These are phyloP conservation scores for Stemphylium beticola DNA, from an alignment of 2,329 filamentous ascomycete genomes.

Conservation along the genomic window DNA sequence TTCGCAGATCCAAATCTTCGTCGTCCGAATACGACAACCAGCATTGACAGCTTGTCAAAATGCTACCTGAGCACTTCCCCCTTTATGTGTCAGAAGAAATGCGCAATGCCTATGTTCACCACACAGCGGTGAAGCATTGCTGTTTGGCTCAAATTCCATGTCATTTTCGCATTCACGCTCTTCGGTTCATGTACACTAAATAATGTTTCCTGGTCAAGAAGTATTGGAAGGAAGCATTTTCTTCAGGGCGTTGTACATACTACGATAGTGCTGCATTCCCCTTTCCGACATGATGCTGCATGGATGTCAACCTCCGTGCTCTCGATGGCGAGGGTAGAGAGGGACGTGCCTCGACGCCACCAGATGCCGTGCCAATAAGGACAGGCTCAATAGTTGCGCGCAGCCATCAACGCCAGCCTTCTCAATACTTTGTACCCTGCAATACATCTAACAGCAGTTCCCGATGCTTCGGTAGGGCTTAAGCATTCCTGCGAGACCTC, in stretches of 20 bases:
- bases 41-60: not conserved
- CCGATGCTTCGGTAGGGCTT: not conserved
- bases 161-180: conserved; percentile 12
- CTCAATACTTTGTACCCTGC: conserved; percentile 20
- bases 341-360: conserved; percentile 8
- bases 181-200: not conserved
- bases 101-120: conserved; percentile 11
- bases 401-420: conserved; percentile 8
- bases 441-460: conserved; percentile 10
- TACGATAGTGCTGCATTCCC: conserved; percentile 20
- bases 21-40: conserved; percentile 3
- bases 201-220: conserved; percentile 1
- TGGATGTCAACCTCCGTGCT: conserved; percentile 6
- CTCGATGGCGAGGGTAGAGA: not conserved
- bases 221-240: conserved; percentile 6
- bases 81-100: conserved; percentile 12
- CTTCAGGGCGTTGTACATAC: conserved; percentile 6
- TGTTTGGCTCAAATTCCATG: conserved; percentile 21
- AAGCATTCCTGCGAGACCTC: not conserved
- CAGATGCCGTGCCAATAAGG: conserved; percentile 31
- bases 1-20: conserved; percentile 13
- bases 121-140: conserved; percentile 3
- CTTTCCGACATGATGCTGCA: conserved; percentile 20
- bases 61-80: conserved; percentile 8
- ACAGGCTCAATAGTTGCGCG: conserved; percentile 35